Percentiles rank a stretch among this genome's conserved stretches.
phyloP scores from a whole-genome alignment of 768 basidiomycete species.

The Mycena vulgaris region DNA sequence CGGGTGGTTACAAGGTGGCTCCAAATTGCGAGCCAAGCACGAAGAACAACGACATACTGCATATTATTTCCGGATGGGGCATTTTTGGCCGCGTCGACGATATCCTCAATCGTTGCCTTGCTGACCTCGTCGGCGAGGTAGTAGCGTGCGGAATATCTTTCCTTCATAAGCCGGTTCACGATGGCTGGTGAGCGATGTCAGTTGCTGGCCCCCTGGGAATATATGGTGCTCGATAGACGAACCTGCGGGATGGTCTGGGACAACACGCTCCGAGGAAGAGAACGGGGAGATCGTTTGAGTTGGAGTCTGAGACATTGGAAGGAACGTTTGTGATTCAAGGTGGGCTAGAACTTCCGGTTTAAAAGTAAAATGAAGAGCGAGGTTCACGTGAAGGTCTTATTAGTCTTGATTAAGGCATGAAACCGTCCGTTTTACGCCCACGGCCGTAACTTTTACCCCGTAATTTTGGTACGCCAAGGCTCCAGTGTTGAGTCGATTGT shows the following conservation, averaged over 20 bases:
- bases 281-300: neutral
- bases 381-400: too few relatives aligned
- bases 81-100: slow-evolving; percentile 31
- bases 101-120: slow-evolving; percentile 28
- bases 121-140: slow-evolving; percentile 22
- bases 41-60: slow-evolving; percentile 18
- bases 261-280: neutral
- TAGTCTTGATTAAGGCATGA: neutral
- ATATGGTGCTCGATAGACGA: too few relatives aligned
- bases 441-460: too few relatives aligned
- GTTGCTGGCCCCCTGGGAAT: too few relatives aligned
- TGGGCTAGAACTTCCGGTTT: too few relatives aligned
- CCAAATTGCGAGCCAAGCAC: neutral
- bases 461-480: too few relatives aligned
- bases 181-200: neutral
- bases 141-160: slow-evolving; percentile 32
- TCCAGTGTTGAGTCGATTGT: too few relatives aligned
- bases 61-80: slow-evolving; percentile 36
- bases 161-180: slow-evolving; percentile 22
- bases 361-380: too few relatives aligned
- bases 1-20: neutral
- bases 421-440: too few relatives aligned
- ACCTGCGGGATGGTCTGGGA: neutral
- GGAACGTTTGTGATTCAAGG: too few relatives aligned
- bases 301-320: neutral